Conservation (phyloP, 1,139 yeast genomes). For the Yamadazyma dendronema region DNA sequence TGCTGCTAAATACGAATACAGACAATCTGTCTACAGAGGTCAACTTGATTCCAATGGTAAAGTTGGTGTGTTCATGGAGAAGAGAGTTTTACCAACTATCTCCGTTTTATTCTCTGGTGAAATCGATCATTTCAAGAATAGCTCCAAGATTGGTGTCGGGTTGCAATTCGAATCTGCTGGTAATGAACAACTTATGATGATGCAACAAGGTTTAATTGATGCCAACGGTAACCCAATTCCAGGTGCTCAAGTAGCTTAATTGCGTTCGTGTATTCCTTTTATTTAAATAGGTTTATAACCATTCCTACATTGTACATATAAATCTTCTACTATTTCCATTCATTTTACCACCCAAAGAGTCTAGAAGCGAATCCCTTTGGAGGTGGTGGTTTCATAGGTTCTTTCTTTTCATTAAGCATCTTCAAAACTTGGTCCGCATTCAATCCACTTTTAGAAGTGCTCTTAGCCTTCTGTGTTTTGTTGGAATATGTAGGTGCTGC, state of each 20-base stretch:
- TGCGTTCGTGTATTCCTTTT: neutral
- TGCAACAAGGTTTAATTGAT: constrained; percentile 78
- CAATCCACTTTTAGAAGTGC: constrained; percentile 10
- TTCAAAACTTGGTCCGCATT: constrained; percentile 24
- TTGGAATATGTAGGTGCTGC: too few species aligned
- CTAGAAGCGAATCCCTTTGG: constrained; percentile 25
- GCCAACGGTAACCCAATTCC: constrained; percentile 83
- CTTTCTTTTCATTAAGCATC: constrained; percentile 14
- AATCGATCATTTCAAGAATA: constrained; percentile 83
- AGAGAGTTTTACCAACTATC: constrained; percentile 89
- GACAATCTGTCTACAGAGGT: constrained; percentile 95
- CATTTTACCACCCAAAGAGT: constrained; percentile 35
- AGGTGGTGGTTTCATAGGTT: constrained; percentile 7
- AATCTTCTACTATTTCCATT: neutral
- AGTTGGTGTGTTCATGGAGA: constrained; percentile 87
- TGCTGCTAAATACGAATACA: constrained; percentile 97
- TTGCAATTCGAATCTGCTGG: constrained; percentile 95
- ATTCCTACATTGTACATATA: constrained; percentile 8
- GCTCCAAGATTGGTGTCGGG: constrained; percentile 89
- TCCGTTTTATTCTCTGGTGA: constrained; percentile 87
- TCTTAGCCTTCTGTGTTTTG: too few species aligned
- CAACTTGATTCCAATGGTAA: constrained; percentile 90
- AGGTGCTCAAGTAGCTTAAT: constrained; percentile 45
- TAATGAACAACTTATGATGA: constrained; percentile 74
- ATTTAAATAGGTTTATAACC: neutral